Base-by-base conservation (phyloP, 352 stramenopile genomes). In the Pythium dissotocum region DNA sequence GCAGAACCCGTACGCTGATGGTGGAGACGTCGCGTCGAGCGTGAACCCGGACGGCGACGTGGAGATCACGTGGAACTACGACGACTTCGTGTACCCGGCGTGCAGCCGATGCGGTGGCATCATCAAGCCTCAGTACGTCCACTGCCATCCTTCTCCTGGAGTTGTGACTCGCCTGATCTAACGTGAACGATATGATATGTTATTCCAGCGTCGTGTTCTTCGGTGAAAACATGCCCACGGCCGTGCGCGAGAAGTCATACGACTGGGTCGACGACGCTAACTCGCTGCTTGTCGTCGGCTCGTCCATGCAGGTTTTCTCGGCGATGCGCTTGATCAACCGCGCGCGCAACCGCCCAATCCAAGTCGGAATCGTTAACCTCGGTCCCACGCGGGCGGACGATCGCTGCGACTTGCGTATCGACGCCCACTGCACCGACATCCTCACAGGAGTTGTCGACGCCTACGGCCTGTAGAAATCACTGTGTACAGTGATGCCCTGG, bases 11-110 rank as follows among this genome's bases (percentile, higher is more conserved):
- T 70, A 75, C 28, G 63, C 80, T 16, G 73, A 75, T 8, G 70
- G 77, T 3, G 80, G 75, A 18, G 83, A 92, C 56, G 83, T 86
- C 28, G 81, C 85, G 0, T 95, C 77, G 32, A 98, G 75, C 80
- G 94, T 85, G 21, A 93, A 93, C 63, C 94, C 97, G 18, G 97
- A 99, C 76, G 97, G 95, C 13, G 97, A 99, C 78, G 93, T 97
- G 3, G 84, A 97, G 48, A 79, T 98, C 58, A 81, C 79, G 67
- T 91, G 79, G 77, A 83, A 93, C 65, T 93, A 95, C 58, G 80
- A 92, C 63, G 74, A 84, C 48, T 97, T 97, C 62, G 73, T 73
- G 13, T 94, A 97, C 56, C 82, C 83, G 42, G 71, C 77, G 14
- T 97, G 91, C 69, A 49, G 49, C 18, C 61, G 77, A 21, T 97